A percentile compares a stretch with the other conserved stretches of the same genome.
These are phyloP conservation scores for Colletotrichum brevisporum DNA, from an alignment of 2,329 filamentous ascomycete genomes.

Conservation along the genomic window DNA sequence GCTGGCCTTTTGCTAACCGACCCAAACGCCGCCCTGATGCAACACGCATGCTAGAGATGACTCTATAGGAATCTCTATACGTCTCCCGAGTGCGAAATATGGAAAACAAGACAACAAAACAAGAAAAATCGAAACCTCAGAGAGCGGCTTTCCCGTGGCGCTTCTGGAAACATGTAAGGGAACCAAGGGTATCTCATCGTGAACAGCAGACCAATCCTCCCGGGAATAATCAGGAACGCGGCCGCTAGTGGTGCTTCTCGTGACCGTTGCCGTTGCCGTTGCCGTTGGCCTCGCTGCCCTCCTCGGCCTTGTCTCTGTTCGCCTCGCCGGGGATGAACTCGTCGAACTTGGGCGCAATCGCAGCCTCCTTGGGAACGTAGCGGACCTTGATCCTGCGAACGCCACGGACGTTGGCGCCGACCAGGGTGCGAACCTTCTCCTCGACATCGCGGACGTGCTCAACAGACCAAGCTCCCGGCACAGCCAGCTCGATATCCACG, in stretches of 20 bases:
- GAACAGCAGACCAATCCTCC: slow-evolving; percentile 36
- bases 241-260: slow-evolving; percentile 47
- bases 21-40: slow-evolving; percentile 37
- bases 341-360: slow-evolving; percentile 71
- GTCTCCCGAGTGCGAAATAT: slow-evolving; percentile 6
- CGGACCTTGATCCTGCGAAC: slow-evolving; percentile 87
- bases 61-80: slow-evolving; percentile 29
- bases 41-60: slow-evolving; percentile 31
- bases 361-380: slow-evolving; percentile 80
- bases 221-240: slow-evolving; percentile 10
- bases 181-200: slow-evolving; percentile 41
- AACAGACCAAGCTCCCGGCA: slow-evolving; percentile 83
- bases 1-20: slow-evolving; percentile 32
- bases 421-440: slow-evolving; percentile 76
- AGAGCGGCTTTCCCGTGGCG: slow-evolving; percentile 12
- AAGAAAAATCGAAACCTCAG: slow-evolving; percentile 4
- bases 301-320: slow-evolving; percentile 69
- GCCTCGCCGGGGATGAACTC: slow-evolving; percentile 82
- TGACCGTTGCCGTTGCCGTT: slow-evolving; percentile 44
- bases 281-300: slow-evolving; percentile 56
- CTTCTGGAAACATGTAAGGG: slow-evolving; percentile 26
- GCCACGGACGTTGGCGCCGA: slow-evolving; percentile 85
- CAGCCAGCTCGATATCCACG: slow-evolving; percentile 88
- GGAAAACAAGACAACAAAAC: neutral
- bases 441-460: slow-evolving; percentile 80